Base-by-base conservation (phyloP, 129 eudicot species). In the Scalesia atractyloides region DNA sequence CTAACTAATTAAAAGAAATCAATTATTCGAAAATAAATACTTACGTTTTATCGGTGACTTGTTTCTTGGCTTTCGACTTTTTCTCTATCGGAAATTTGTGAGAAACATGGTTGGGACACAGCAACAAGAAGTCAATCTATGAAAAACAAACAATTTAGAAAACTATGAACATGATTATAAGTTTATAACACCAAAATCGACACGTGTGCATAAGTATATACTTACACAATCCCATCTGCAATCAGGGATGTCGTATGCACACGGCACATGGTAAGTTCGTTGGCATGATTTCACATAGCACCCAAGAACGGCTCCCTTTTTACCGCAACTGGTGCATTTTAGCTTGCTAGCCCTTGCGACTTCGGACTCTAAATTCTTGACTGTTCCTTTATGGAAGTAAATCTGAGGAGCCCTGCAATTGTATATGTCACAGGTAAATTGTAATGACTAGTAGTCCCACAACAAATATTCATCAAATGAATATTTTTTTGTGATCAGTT, bases 211-310 rank as follows among this genome's bases (percentile, higher is more conserved):
- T 44, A 51, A 30, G 44, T 47, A 66, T 80, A 24, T 53, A 61
- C 96, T 76, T 87, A 94, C 99, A 52, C 66, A 60, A 30, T 94
- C 96, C 99, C 99, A 90, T 83, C 94, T 85, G 87, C 99, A 90
- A 63, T 73, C 94, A 16, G 24, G 66, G 44, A 78, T 61, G 59
- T 82, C 69, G 48, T 74, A 50, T 47, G 97, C 97, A 86, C 99
- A 94, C 47, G 99, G 96, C 14, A 81, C 97, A 69, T 94, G 99
- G 53, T 86, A 94, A 48, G 70, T 79, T 84, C 36, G 90, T 60
- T 85, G 66, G 72, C 99, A 94, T 26, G 91, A 73, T 63, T 69
- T 84, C 67, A 70, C 78, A 73, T 39, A 86, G 82, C 99, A 94
- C 44, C 99, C 99, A 75, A 94, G 96, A 53, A 80, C 97, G 15